phyloP scores from a whole-genome alignment of 805 yeast genomes.

The Clavispora phyllophila region DNA sequence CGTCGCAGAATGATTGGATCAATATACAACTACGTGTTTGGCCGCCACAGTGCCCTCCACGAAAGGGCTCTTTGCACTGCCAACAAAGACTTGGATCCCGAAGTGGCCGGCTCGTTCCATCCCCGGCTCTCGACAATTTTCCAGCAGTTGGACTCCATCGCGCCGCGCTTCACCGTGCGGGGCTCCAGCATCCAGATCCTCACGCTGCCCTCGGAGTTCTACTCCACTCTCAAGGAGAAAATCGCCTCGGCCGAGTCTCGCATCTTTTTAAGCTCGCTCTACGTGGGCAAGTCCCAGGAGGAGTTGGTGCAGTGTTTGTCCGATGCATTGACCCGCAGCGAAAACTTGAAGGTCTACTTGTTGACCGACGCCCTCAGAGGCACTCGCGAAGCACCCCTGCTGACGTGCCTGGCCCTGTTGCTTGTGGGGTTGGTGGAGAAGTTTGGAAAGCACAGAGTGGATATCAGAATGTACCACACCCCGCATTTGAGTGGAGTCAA shows the following conservation, averaged over 20 bases:
- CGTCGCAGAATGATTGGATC: conserved; percentile 17
- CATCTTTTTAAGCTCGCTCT: conserved; percentile 78
- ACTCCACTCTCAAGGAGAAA: conserved; percentile 54
- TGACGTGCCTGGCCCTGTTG: conserved; percentile 66
- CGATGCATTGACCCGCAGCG: conserved; percentile 54
- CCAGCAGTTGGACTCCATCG: conserved; percentile 54
- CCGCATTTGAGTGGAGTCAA: conserved; percentile 74
- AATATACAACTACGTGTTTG: conserved; percentile 14
- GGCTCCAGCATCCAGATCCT: conserved; percentile 57
- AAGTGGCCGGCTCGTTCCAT: conserved; percentile 28
- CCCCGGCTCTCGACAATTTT: conserved; percentile 40
- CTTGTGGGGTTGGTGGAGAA: conserved; percentile 61
- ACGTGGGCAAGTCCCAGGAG: conserved; percentile 76
- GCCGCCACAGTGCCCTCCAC: conserved; percentile 6
- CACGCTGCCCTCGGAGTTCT: conserved; percentile 67
- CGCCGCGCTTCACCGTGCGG: conserved; percentile 62
- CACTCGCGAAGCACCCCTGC: conserved; percentile 83
- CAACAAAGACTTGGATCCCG: conserved; percentile 18
- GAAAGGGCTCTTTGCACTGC: conserved; percentile 20
- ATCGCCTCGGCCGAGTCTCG: conserved; percentile 59
- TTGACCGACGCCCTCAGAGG: conserved; percentile 87
- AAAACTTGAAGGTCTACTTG: conserved; percentile 62
- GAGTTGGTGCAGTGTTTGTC: conserved; percentile 66
- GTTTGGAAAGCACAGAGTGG: conserved; percentile 64
- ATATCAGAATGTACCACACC: conserved; percentile 81